Percentiles rank a stretch among this genome's conserved stretches.
These are phyloP conservation scores for Flaveria robusta DNA, from an alignment of 129 eudicot genomes.

Conservation along the genomic window DNA sequence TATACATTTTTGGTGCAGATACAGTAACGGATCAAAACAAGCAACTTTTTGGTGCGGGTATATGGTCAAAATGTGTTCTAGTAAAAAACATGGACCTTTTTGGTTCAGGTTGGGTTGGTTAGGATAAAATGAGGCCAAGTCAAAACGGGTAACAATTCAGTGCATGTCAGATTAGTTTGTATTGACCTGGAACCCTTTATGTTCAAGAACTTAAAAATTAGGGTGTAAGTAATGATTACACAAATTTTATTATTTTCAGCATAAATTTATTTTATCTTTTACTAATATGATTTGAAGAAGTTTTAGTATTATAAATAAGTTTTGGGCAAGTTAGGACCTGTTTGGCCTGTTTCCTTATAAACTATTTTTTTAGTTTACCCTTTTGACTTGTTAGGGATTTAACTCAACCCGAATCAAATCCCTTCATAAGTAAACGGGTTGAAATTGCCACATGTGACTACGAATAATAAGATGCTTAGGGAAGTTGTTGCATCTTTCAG, in stretches of 20 bases:
- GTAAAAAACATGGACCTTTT: neutral
- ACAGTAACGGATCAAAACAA: neutral
- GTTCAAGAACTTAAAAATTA: neutral
- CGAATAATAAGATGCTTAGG: conserved; percentile 23
- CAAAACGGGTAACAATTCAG: neutral
- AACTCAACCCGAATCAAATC: neutral
- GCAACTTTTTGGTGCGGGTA: neutral
- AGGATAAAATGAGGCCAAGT: neutral
- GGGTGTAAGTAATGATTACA: neutral
- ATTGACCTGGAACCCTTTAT: neutral
- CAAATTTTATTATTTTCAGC: neutral
- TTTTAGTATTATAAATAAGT: neutral
- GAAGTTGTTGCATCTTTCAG: conserved; percentile 17
- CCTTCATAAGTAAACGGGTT: neutral
- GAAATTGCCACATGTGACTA: neutral
- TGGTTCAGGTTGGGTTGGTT: neutral
- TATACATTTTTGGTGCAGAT: neutral
- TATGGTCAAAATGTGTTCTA: conserved; percentile 1
- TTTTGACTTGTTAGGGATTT: neutral
- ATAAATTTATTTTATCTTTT: neutral
- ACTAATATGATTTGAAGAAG: neutral
- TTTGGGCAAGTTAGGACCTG: neutral
- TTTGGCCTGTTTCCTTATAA: neutral
- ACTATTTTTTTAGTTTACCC: neutral
- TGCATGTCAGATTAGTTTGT: neutral